phyloP scores from a whole-genome alignment of 164 flowering plant genomes.

The Chloranthus sessilifolius region DNA sequence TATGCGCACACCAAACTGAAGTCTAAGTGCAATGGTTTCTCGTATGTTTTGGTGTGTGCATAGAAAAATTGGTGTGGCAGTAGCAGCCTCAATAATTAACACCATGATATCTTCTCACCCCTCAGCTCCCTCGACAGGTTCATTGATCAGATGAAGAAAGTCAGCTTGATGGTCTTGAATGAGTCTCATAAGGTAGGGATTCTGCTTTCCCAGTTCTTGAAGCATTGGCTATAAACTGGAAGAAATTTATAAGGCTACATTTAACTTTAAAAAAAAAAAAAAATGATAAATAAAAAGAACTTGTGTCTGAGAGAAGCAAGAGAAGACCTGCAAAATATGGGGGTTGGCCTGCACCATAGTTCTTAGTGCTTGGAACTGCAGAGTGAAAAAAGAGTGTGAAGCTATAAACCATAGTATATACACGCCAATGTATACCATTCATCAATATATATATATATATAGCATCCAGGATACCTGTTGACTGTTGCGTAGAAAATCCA shows the following conservation, averaged over 20 bases:
- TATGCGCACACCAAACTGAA: too few species aligned
- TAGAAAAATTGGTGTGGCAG: too few species aligned
- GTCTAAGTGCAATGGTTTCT: too few species aligned
- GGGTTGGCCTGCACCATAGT: conserved; percentile 79
- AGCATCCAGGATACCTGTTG: conserved; percentile 51
- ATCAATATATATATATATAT: not conserved
- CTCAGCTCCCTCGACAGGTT: conserved; percentile 62
- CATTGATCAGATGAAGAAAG: conserved; percentile 65
- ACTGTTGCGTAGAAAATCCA: conserved; percentile 87
- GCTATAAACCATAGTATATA: not conserved
- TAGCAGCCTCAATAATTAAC: too few species aligned
- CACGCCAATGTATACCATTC: not conserved
- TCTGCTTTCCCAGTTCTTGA: conserved; percentile 71
- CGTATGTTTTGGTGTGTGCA: too few species aligned
- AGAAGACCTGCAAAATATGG: conserved; percentile 62
- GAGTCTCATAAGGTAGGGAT: conserved; percentile 56
- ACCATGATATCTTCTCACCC: conserved; percentile 28
- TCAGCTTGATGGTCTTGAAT: conserved; percentile 75
- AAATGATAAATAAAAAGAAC: not conserved
- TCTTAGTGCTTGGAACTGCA: conserved; percentile 62
- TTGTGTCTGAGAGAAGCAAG: not conserved
- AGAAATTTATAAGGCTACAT: too few species aligned
- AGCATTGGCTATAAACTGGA: conserved; percentile 57
- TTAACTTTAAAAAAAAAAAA: not conserved
- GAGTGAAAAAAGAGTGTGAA: too few species aligned